phyloP scores from a whole-genome alignment of 352 stramenopile species.

The Globisporangium recalcitrans region DNA sequence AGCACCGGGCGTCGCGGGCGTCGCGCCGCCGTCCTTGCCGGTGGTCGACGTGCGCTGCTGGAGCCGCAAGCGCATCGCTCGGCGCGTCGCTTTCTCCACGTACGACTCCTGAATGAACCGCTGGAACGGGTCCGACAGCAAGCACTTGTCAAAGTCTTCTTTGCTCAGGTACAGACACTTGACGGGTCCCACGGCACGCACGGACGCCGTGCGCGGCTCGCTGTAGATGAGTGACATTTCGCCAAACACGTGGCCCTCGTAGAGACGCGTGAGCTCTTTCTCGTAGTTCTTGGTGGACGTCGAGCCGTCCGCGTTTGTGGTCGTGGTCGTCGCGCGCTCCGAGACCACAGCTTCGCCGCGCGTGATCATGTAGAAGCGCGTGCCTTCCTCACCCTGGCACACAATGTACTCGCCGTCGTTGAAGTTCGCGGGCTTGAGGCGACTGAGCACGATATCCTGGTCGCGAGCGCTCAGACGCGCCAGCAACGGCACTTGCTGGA shows the following conservation, averaged over 20 bases:
- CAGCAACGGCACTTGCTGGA: constrained; percentile 81
- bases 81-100: constrained; percentile 79
- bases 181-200: constrained; percentile 70
- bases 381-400: constrained; percentile 83
- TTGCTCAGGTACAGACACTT: constrained; percentile 86
- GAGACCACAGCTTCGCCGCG: constrained; percentile 78
- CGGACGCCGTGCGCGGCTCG: constrained; percentile 77
- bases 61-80: constrained; percentile 71
- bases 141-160: constrained; percentile 84
- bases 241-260: constrained; percentile 86
- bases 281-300: constrained; percentile 42
- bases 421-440: constrained; percentile 79
- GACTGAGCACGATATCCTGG: constrained; percentile 78
- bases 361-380: constrained; percentile 89
- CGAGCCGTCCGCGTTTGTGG: constrained; percentile 9
- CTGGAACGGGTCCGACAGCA: constrained; percentile 80
- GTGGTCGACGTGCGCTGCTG: constrained; percentile 47
- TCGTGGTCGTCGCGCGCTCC: constrained; percentile 42
- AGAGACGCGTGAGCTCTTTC: constrained; percentile 77
- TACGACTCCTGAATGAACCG: constrained; percentile 83
- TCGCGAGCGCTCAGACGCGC: constrained; percentile 62
- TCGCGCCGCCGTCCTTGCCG: constrained; percentile 11
- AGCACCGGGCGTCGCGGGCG: constrained; percentile 11
- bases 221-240: constrained; percentile 88
- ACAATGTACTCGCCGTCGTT: constrained; percentile 87